phyloP scores from a whole-genome alignment of 225 moss, liverwort and hornwort species.

The Pseudoscleropodium purum region DNA sequence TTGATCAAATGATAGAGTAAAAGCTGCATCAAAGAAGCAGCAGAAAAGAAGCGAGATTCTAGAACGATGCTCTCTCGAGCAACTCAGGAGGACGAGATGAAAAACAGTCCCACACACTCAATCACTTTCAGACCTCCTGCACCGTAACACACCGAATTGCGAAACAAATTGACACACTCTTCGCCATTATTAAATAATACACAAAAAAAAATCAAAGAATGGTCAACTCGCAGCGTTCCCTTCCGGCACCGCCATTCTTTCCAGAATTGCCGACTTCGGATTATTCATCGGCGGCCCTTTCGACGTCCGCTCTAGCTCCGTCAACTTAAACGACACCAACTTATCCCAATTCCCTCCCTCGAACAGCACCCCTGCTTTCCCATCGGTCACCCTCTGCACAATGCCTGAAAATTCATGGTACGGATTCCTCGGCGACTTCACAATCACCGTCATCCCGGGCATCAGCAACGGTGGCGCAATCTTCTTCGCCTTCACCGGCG shows the following conservation, averaged over 20 bases:
- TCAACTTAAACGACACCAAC: conserved; percentile 67
- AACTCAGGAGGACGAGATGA: neutral
- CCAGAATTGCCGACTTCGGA: conserved; percentile 74
- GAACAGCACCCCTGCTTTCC: conserved; percentile 77
- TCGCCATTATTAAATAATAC: conserved; percentile 1
- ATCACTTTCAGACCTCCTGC: neutral
- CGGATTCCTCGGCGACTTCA: conserved; percentile 58
- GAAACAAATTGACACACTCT: neutral
- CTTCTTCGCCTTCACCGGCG: conserved; percentile 26
- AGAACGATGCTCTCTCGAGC: neutral
- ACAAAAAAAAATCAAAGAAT: neutral
- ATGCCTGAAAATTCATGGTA: conserved; percentile 76
- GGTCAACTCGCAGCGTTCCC: conserved; percentile 13
- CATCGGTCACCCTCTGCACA: conserved; percentile 92
- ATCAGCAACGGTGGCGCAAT: conserved; percentile 59
- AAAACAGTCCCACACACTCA: neutral
- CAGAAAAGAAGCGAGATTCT: neutral
- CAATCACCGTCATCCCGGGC: conserved; percentile 92
- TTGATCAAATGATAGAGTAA: neutral
- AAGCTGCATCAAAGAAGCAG: neutral
- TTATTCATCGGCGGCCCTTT: conserved; percentile 78
- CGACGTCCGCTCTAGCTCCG: conserved; percentile 62
- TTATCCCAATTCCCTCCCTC: conserved; percentile 99
- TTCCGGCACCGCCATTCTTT: conserved; percentile 22
- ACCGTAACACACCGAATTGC: neutral